Evolutionary conservation across 139 green algal species (phyloP), one percentile per base, ranked within the genome.

Genomic region (Micromonas commoda): DNA sequence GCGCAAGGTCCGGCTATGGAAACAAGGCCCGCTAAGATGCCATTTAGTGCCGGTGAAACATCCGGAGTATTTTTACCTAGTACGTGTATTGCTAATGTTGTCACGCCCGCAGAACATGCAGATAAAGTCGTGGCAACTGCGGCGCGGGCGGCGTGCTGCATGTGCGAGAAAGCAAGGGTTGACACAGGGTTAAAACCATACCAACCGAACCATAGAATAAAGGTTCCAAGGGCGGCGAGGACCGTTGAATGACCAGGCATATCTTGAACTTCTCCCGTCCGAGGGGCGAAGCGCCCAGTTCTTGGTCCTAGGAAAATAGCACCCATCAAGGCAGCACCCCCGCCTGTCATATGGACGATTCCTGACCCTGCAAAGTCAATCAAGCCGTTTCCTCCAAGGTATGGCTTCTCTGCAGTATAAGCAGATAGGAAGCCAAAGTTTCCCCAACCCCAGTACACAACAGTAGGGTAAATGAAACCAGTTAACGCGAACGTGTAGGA

Each of bases 241-340:
- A 78, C 76, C 3, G 77, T 77, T 77, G 54, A 85, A 84, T 96
- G 93, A 20, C 92, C 92, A 20, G 87, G 89, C 83, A 96, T 94
- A 70, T 87, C 82, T 33, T 71, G 29, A 2, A 88, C 82, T 0
- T 74, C 69, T 51, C 92, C 93, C 53, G 93, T 86, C 65, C 85
- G 82, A n/a, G n/a, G n/a, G 77, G 92, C 87, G 73, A 97, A 99
- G 38, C 94, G 88, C 9, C 94, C 94, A 19, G 96, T 88, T 78
- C 94, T 89, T 20, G 95, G 94, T 1, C 95, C 95, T 0, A 96
- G 76, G 35, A 98, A 86, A 64, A 81, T 86, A 32, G 88, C 87
- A 33, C 87, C 94, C 61, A 80, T 61, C 26, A 82, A 77, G 31
- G 52, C 83, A 29, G 85, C 81, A 28, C 82, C 64, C 32, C 86